These are phyloP conservation scores for Pyrenochaeta sp. DNA, from an alignment of 2,329 filamentous ascomycete species.

Conservation along the genomic window DNA sequence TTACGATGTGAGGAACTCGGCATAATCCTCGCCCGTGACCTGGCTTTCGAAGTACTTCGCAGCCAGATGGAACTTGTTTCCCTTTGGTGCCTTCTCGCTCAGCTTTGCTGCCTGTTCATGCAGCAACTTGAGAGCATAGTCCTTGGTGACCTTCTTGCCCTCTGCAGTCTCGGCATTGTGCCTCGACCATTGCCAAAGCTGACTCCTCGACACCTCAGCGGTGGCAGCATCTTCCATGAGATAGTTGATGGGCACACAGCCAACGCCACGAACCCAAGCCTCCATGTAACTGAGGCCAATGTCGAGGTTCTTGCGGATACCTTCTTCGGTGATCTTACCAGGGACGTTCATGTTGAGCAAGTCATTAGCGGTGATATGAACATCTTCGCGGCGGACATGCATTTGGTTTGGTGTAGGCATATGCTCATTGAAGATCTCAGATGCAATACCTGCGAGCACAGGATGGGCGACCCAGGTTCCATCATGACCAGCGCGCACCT, in stretches of 20 bases:
- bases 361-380: slow-evolving; percentile 84
- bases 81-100: slow-evolving; percentile 76
- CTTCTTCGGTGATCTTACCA: slow-evolving; percentile 88
- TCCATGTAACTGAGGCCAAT: slow-evolving; percentile 99
- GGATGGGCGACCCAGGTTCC: slow-evolving; percentile 98
- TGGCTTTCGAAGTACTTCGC: slow-evolving; percentile 92
- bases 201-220: slow-evolving; percentile 91
- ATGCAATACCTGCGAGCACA: slow-evolving; percentile 85
- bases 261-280: slow-evolving; percentile 92
- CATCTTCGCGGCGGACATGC: slow-evolving; percentile 88
- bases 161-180: slow-evolving; percentile 79
- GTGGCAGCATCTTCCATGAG: slow-evolving; percentile 99
- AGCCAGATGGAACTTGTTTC: slow-evolving; percentile 90
- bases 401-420: slow-evolving; percentile 99
- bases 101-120: slow-evolving; percentile 85
- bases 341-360: slow-evolving; percentile 98
- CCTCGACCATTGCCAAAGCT: slow-evolving; percentile 95
- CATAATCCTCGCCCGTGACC: slow-evolving; percentile 96
- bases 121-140: slow-evolving; percentile 84
- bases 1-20: slow-evolving; percentile 90
- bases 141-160: slow-evolving; percentile 92
- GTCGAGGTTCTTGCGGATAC: slow-evolving; percentile 96
- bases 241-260: slow-evolving; percentile 97
- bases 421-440: slow-evolving; percentile 94
- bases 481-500: slow-evolving; percentile 94